Base-by-base conservation (phyloP, 2,329 filamentous ascomycete species). In the Pyrenochaeta sp. region DNA sequence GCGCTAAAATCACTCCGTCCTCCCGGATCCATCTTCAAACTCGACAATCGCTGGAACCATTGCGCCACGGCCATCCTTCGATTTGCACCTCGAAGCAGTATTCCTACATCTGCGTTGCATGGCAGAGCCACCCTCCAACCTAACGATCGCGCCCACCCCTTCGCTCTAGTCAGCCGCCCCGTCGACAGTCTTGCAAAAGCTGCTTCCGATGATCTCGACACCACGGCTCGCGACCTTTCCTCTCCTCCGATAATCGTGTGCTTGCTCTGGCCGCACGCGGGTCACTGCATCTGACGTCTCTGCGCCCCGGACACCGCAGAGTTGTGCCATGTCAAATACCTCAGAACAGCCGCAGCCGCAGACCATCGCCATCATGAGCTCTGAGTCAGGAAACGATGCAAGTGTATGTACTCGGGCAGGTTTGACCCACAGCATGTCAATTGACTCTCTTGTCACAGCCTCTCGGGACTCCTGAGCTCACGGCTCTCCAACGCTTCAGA, bases 151-250 rank as follows among this genome's bases (percentile, higher is more conserved):
- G 54, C 40, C 47, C 52, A 43, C 64, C 49, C 44, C 31, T 47
- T 40, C 23, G 41, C 36, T 40, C 11, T 47, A 48, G 9, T 42
- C 60, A 49, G 44, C 60, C 56, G 49, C 51, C n/a, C 62, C 49
- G 54, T 64, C 57, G 43, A 40, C 57, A 59, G 46, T 50, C 44
- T 45, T 45, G 42, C 57, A 53, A 48, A 49, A 53, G 48, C 59
- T 53, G 51, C 59, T 55, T 62, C 69, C 66, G 60, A 75, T 75
- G 73, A 74, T 31, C 68, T 65, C 58, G 60, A 58, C 52, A 66
- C 43, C 51, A 45, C 63, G 51, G 44, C 52, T 49, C 41, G 48
- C 60, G 39, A 60, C 46, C 50, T 57, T 56, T 56, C 60, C 58
- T 58, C 56, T 51, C 39, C 48, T 57, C 54, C 58, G 61, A 65